phyloP scores from a whole-genome alignment of 805 yeast genomes.

The Middelhovenomyces tepae region DNA sequence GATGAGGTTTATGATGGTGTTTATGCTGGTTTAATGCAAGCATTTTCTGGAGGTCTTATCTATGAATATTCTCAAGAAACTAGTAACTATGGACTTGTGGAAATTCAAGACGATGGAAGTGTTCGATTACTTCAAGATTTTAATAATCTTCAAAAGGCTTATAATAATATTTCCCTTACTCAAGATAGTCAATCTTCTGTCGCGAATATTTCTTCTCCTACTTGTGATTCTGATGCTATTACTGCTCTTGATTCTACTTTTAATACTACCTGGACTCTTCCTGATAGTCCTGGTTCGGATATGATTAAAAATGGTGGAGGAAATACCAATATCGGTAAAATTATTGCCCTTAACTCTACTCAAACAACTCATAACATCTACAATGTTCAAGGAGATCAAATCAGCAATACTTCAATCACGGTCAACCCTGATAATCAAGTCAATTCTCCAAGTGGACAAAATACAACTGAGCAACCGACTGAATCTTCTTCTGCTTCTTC shows the following conservation, averaged over 20 bases:
- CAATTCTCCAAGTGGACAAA: constrained; percentile 18
- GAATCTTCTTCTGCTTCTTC: constrained; percentile 13
- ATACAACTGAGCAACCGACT: constrained; percentile 8
- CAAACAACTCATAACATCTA: constrained; percentile 23
- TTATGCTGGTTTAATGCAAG: constrained; percentile 46
- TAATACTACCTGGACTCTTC: constrained; percentile 25
- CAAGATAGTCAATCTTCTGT: constrained; percentile 7
- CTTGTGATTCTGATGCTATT: constrained; percentile 19
- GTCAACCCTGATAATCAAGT: constrained; percentile 17
- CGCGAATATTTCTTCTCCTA: constrained; percentile 18
- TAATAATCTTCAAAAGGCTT: constrained; percentile 48
- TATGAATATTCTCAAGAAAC: constrained; percentile 80
- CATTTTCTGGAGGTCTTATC: constrained; percentile 83
- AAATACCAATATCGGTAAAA: constrained; percentile 29
- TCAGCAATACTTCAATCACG: constrained; percentile 19
- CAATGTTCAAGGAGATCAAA: constrained; percentile 23
- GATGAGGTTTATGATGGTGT: constrained; percentile 64
- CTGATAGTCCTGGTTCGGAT: constrained; percentile 29
- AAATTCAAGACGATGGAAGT: constrained; percentile 38
- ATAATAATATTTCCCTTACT: constrained; percentile 32
- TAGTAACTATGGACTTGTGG: constrained; percentile 73
- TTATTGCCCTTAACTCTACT: constrained; percentile 20
- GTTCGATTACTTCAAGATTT: constrained; percentile 53
- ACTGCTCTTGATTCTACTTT: constrained; percentile 20
- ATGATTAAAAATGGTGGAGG: constrained; percentile 31